phyloP scores from a whole-genome alignment of 2,329 filamentous ascomycete species.

The Verticillium isaacii region DNA sequence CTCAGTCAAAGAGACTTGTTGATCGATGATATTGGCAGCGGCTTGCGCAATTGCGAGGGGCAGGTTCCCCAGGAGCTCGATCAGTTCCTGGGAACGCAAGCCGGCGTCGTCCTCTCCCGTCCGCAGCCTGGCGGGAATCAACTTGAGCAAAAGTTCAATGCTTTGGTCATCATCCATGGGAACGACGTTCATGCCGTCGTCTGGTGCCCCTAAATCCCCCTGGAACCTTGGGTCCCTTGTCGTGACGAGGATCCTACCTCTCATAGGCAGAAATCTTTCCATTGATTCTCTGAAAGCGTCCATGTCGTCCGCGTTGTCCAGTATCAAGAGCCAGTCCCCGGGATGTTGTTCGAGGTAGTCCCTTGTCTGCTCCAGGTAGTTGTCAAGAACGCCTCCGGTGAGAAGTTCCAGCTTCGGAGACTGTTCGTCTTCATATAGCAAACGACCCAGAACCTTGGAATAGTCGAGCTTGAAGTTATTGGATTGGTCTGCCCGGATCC shows the following conservation, averaged over 20 bases:
- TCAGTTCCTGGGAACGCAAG: neutral
- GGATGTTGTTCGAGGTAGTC: neutral
- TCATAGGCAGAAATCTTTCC: slow-evolving; percentile 21
- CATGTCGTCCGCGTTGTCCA: slow-evolving; percentile 34
- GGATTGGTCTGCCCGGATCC: neutral
- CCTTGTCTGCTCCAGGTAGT: neutral
- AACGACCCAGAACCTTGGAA: neutral
- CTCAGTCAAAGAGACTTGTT: slow-evolving; percentile 12
- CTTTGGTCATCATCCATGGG: slow-evolving; percentile 24
- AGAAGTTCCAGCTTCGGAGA: neutral
- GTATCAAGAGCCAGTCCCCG: slow-evolving; percentile 28
- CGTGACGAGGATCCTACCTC: slow-evolving; percentile 26
- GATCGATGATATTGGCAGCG: slow-evolving; percentile 30
- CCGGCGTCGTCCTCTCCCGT: neutral
- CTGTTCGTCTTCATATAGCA: neutral
- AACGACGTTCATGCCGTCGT: slow-evolving; percentile 18
- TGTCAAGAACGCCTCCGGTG: neutral
- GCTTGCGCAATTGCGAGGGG: slow-evolving; percentile 35
- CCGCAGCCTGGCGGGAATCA: neutral
- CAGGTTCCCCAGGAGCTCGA: slow-evolving; percentile 28
- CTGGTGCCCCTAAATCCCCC: slow-evolving; percentile 20
- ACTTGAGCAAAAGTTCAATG: neutral
- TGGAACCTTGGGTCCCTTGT: slow-evolving; percentile 20
- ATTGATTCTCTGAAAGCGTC: slow-evolving; percentile 10
- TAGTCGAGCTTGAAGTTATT: neutral